Base-by-base conservation (phyloP, 2,329 filamentous ascomycete genomes). In the Ceratocystiopsis minuta region DNA sequence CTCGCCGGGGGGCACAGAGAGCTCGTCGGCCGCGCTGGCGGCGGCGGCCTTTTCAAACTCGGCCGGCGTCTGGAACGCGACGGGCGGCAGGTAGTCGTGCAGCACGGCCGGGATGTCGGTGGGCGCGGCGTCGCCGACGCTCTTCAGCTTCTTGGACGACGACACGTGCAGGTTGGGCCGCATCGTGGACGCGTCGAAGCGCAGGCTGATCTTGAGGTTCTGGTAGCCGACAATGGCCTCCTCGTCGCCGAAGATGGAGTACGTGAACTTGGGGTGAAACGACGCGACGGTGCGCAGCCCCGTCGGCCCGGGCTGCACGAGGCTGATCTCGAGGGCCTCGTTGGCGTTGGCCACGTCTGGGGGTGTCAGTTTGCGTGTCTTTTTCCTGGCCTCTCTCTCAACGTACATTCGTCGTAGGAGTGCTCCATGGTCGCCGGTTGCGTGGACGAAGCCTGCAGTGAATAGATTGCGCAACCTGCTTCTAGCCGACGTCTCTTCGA, bases 191-290 rank as follows among this genome's bases (percentile, higher is more conserved):
- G 71, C 69, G 54, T 75, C 65, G 51, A 67, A 78, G 47, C 75
- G 75, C 43, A 96, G 63, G 48, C 75, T 72, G 54, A 96, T 78
- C 49, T 75, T 75, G 43, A 94, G 69, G 42, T 76, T 75, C 56
- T 85, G 78, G 65, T 95, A 94, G 34, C 88, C 88, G 52, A 93
- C 87, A 49, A 96, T 88, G 28, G 70, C 72, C 59, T 98, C 86
- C 10, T 90, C 79, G n/a, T 96, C 80, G 53, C 85, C 85, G 51
- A 96, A 95, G 48, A 98, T 80, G 1, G 84, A 67, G 59, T 96
- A 94, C 16, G 88, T 95, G 57, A 87, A 92, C 54, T 74, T 72
- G 0, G 90, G 92, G 46, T 83, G 70, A 59, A 98, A 96, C 24
- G 72, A 70, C 20, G 72, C 68, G 50, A 79, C 62, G 31, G 68